A percentile compares a stretch with the other conserved stretches of the same genome.
Conservation (phyloP, 768 basidiomycete genomes). For the Kwoniella newhampshirensis region DNA sequence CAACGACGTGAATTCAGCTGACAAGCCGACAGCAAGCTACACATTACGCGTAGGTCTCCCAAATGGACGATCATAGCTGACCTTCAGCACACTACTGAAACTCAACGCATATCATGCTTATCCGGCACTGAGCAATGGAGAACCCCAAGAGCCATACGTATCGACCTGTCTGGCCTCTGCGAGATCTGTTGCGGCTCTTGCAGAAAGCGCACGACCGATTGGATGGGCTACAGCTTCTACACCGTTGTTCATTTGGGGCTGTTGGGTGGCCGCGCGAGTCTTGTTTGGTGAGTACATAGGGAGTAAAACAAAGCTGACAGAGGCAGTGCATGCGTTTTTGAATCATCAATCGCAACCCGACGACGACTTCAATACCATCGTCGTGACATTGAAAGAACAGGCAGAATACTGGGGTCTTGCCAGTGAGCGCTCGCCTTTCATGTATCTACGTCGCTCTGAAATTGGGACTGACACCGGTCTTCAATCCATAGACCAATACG, state of each 20-base stretch:
- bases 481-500: constrained; percentile 46
- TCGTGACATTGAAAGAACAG: constrained; percentile 37
- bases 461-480: background rate
- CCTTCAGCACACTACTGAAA: constrained; percentile 43
- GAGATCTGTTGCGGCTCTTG: constrained; percentile 31
- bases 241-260: constrained; percentile 50
- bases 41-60: constrained; percentile 44
- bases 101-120: constrained; percentile 51
- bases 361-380: constrained; percentile 42
- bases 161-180: constrained; percentile 41
- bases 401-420: constrained; percentile 45
- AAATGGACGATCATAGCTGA: background rate
- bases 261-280: constrained; percentile 50
- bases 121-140: constrained; percentile 43
- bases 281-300: constrained; percentile 37
- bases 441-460: background rate
- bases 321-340: constrained; percentile 43
- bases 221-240: constrained; percentile 34
- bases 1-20: background rate
- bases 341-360: constrained; percentile 37
- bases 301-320: background rate
- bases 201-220: constrained; percentile 16
- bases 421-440: constrained; percentile 28
- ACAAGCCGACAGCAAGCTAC: constrained; percentile 40
- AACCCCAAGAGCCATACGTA: constrained; percentile 45